A percentile compares a stretch with the other conserved stretches of the same genome.
Conservation (phyloP, 371 early-diverging fungal species). For the Sanchytrium tribonematis region DNA sequence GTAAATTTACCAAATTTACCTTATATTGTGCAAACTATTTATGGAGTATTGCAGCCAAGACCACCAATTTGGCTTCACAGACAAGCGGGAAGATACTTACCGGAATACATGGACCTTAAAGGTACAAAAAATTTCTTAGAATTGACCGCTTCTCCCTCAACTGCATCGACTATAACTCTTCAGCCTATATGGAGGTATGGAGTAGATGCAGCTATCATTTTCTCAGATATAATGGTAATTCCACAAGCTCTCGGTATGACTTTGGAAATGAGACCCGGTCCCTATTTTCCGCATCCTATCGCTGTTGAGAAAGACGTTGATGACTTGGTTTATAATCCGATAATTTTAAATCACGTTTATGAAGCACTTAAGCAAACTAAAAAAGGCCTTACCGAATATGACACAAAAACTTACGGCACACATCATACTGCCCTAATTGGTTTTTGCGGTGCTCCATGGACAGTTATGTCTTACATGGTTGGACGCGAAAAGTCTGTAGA, state of each 20-base stretch:
- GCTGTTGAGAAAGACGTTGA: conserved; percentile 36
- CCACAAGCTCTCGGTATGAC: conserved; percentile 85
- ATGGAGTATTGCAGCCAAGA: not conserved
- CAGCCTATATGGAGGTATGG: conserved; percentile 81
- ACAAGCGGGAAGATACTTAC: conserved; percentile 88
- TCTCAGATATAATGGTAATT: conserved; percentile 83
- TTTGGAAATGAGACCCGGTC: conserved; percentile 80
- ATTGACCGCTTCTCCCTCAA: conserved; percentile 47
- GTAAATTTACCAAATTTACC: not conserved
- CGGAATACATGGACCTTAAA: conserved; percentile 25
- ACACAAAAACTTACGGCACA: not conserved
- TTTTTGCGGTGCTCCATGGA: conserved; percentile 91
- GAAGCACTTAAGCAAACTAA: not conserved
- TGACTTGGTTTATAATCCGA: conserved; percentile 9
- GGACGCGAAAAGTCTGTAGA: conserved; percentile 84
- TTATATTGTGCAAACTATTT: not conserved
- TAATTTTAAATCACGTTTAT: not conserved
- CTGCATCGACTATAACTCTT: conserved; percentile 75
- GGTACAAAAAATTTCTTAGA: conserved; percentile 44
- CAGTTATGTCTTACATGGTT: conserved; percentile 79
- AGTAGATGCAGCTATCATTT: conserved; percentile 83
- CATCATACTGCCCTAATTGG: conserved; percentile 38
- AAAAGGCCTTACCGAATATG: not conserved
- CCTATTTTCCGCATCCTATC: conserved; percentile 62
- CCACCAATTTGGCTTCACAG: conserved; percentile 89